Conservation (phyloP, 352 stramenopile species). For the Phytopythium chamaehyphon region DNA sequence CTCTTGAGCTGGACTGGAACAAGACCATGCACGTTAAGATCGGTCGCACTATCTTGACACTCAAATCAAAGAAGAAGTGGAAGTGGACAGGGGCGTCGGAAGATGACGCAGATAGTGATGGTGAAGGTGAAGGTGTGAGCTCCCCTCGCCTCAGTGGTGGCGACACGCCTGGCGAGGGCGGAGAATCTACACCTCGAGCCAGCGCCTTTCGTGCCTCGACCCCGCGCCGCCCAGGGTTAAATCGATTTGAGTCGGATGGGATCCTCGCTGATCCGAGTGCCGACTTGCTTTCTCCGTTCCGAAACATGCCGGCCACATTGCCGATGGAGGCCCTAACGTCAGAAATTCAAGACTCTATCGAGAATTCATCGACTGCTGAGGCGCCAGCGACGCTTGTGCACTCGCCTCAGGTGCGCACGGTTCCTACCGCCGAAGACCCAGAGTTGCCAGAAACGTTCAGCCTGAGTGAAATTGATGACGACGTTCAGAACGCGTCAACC, state of each 20-base stretch:
- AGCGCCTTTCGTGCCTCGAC: conserved; percentile 13
- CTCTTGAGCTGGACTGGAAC: conserved; percentile 79
- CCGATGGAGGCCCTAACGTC: background rate
- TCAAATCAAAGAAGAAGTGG: conserved; percentile 84
- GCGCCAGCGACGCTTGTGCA: background rate
- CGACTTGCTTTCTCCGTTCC: conserved; percentile 29
- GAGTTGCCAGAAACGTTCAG: conserved; percentile 3
- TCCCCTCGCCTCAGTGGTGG: conserved; percentile 18
- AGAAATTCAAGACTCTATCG: background rate
- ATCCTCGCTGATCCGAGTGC: conserved; percentile 42
- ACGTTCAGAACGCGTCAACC: background rate
- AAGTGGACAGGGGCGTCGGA: conserved; percentile 54
- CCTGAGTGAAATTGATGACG: conserved; percentile 7
- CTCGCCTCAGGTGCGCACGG: background rate
- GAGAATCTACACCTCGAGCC: conserved; percentile 8
- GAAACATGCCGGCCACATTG: background rate
- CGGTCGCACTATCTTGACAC: conserved; percentile 74
- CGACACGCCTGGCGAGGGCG: conserved; percentile 9
- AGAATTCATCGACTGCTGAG: background rate
- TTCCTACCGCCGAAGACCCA: background rate
- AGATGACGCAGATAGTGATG: conserved; percentile 29
- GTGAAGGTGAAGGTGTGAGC: conserved; percentile 11
- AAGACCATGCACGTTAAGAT: conserved; percentile 84
- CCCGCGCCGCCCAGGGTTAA: conserved; percentile 16
- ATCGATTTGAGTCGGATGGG: conserved; percentile 31